These are phyloP conservation scores for Volvox reticuliferus DNA, from an alignment of 139 green algal genomes.

Conservation along the genomic window DNA sequence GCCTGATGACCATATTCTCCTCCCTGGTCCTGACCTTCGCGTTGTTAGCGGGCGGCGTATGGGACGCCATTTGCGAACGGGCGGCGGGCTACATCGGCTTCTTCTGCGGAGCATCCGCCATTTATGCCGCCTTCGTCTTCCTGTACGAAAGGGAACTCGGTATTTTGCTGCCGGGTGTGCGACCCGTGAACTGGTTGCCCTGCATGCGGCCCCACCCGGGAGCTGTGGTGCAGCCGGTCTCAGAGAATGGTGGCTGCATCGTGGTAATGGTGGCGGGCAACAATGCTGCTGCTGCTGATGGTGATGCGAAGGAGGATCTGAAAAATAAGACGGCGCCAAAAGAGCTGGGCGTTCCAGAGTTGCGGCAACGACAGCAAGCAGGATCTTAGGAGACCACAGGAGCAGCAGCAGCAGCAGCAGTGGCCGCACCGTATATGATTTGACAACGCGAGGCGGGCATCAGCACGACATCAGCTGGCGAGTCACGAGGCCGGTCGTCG, in stretches of 20 bases:
- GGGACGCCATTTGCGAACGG: slow-evolving; percentile 13
- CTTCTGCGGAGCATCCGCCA: slow-evolving; percentile 68
- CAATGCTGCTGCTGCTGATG: no score
- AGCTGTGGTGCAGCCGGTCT: not conserved
- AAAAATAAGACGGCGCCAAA: no score
- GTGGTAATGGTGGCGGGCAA: not conserved
- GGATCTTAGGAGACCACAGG: no score
- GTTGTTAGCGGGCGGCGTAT: slow-evolving; percentile 66
- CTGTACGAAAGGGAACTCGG: slow-evolving; percentile 63
- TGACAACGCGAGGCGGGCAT: no score
- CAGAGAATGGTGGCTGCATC: not conserved
- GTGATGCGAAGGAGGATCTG: no score
- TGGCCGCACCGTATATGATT: no score
- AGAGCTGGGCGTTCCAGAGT: no score
- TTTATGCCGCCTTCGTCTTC: slow-evolving; percentile 74
- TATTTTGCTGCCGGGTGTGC: slow-evolving; percentile 30
- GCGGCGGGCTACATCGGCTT: slow-evolving; percentile 76
- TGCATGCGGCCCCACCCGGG: not conserved
- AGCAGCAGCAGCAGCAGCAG: no score
- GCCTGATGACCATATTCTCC: slow-evolving; percentile 65
- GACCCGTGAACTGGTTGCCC: not conserved
- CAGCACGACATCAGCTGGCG: no score
- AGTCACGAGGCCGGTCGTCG: no score
- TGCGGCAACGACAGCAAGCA: no score
- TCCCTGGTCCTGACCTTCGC: slow-evolving; percentile 73